A percentile compares a stretch with the other conserved stretches of the same genome.
phyloP scores from a whole-genome alignment of 1,139 yeast species.

The Petasospora rhodanensis region DNA sequence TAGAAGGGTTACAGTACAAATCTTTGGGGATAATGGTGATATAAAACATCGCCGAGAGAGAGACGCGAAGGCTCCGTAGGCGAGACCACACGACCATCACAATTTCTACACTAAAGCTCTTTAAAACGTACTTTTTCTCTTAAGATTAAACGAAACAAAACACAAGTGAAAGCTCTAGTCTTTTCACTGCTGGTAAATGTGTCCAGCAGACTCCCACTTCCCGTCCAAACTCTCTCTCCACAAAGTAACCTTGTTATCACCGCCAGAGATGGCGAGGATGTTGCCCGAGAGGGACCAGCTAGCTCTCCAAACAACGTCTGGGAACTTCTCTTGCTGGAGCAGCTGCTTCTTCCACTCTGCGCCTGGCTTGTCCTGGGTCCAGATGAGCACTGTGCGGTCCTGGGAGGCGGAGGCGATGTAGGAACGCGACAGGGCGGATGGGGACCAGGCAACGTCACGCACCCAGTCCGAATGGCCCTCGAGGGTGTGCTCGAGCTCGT shows the following conservation, averaged over 20 bases:
- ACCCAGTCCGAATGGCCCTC: slow-evolving; percentile 98
- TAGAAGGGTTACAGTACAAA: too few relatives aligned
- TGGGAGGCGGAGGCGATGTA: slow-evolving; percentile 98
- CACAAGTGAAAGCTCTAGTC: too few relatives aligned
- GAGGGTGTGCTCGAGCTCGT: slow-evolving; percentile 68
- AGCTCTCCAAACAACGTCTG: slow-evolving; percentile 98
- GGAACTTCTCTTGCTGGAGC: slow-evolving; percentile 76
- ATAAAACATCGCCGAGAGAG: too few relatives aligned
- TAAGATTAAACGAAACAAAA: too few relatives aligned
- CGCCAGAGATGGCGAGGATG: slow-evolving; percentile 91
- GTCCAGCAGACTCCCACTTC: slow-evolving; percentile 95
- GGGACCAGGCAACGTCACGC: slow-evolving; percentile 98
- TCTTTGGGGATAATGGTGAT: too few relatives aligned
- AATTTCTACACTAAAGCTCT: too few relatives aligned
- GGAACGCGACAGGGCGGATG: slow-evolving; percentile 77
- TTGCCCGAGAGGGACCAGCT: slow-evolving; percentile 97
- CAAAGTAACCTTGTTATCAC: slow-evolving; percentile 90
- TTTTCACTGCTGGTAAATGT: slow-evolving; percentile 85
- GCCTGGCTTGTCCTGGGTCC: slow-evolving; percentile 72
- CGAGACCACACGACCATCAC: too few relatives aligned
- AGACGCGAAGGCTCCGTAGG: too few relatives aligned
- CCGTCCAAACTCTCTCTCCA: slow-evolving; percentile 96
- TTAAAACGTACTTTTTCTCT: too few relatives aligned
- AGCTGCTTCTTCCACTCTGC: slow-evolving; percentile 79
- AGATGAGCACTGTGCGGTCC: slow-evolving; percentile 88